A percentile compares a stretch with the other conserved stretches of the same genome.
phyloP scores from a whole-genome alignment of 257 asterid genomes.

The Cruciata laevipes region DNA sequence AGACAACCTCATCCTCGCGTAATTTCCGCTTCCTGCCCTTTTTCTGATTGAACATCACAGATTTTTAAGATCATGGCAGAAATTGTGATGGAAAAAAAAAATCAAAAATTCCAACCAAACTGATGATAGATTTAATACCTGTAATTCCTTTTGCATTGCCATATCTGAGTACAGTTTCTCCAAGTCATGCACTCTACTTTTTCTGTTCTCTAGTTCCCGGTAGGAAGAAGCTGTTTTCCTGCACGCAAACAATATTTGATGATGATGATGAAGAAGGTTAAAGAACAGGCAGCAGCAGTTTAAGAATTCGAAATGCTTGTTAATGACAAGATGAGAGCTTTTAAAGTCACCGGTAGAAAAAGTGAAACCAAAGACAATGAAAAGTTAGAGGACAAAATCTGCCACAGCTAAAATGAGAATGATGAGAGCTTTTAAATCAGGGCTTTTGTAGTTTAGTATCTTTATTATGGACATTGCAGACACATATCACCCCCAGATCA shows the following conservation, averaged over 20 bases:
- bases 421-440: not conserved
- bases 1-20: conserved; percentile 68
- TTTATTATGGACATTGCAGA: not conserved
- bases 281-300: not conserved
- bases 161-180: conserved; percentile 71
- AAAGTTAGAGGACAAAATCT: not conserved
- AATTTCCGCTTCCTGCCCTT: conserved; percentile 77
- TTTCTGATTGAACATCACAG: conserved; percentile 42
- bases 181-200: conserved; percentile 51
- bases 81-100: not conserved
- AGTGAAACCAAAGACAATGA: not conserved
- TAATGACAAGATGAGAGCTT: not conserved
- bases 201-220: conserved; percentile 69
- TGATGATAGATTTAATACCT: conserved; percentile 28
- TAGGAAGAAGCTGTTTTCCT: conserved; percentile 63
- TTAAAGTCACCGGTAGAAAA: not conserved
- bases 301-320: not conserved
- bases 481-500: not conserved
- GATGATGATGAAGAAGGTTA: not conserved
- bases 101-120: too few relatives aligned
- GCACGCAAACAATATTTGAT: conserved; percentile 14
- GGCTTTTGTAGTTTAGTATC: not conserved
- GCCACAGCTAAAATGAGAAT: not conserved
- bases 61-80: not conserved
- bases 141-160: conserved; percentile 82